phyloP scores from a whole-genome alignment of 768 basidiomycete species.

The Fomitopsis pulvina region DNA sequence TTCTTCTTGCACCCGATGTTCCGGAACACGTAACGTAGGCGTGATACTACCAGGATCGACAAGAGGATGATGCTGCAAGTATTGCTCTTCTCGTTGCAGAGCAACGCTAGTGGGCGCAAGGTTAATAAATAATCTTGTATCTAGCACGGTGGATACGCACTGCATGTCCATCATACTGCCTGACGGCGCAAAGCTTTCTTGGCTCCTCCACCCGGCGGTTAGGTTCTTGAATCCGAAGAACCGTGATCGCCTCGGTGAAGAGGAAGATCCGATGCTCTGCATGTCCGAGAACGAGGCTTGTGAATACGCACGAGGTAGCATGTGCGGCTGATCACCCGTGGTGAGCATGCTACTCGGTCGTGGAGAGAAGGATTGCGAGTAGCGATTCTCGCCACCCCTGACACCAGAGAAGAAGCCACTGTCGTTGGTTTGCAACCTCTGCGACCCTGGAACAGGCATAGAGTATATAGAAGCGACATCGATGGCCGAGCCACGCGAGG shows the following conservation, averaged over 20 bases:
- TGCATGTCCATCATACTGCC: slow-evolving; percentile 94
- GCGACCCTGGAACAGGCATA: slow-evolving; percentile 40
- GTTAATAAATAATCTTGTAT: slow-evolving; percentile 6
- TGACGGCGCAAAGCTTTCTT: slow-evolving; percentile 76
- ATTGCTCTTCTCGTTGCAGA: slow-evolving; percentile 55
- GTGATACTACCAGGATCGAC: slow-evolving; percentile 23
- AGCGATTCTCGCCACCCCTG: slow-evolving; percentile 49
- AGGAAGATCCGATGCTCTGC: slow-evolving; percentile 62
- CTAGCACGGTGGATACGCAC: slow-evolving; percentile 39
- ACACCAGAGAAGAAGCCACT: slow-evolving; percentile 43
- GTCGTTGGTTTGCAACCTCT: slow-evolving; percentile 40
- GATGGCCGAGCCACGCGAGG: slow-evolving; percentile 55
- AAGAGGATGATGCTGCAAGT: slow-evolving; percentile 16
- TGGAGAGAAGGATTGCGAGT: slow-evolving; percentile 38
- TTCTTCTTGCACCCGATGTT: slow-evolving; percentile 17
- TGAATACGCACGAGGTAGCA: slow-evolving; percentile 62
- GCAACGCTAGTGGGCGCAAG: slow-evolving; percentile 48
- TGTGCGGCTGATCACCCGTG: slow-evolving; percentile 40
- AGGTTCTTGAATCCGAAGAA: slow-evolving; percentile 77
- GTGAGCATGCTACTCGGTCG: slow-evolving; percentile 34
- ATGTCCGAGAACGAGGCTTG: slow-evolving; percentile 79
- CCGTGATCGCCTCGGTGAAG: slow-evolving; percentile 56
- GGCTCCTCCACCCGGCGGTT: slow-evolving; percentile 68
- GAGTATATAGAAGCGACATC: slow-evolving; percentile 75
- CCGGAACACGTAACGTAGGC: slow-evolving; percentile 20